Evolutionary conservation across 495 filamentous ascomycete genomes (phyloP).

Genomic region (Penicillium taxi): DNA sequence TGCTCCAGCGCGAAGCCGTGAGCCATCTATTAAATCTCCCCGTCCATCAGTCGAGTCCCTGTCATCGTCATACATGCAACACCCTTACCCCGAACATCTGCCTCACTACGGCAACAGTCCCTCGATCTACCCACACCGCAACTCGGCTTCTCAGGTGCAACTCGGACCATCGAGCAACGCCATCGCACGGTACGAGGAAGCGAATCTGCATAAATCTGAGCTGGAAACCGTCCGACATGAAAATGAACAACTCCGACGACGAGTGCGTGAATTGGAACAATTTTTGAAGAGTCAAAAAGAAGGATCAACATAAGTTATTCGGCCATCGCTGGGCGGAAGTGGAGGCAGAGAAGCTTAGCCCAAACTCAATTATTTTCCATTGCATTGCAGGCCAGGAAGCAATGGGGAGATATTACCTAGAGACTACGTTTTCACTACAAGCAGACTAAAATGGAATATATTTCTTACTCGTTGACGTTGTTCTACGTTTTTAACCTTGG

Average conservation of each 20-base stretch:
- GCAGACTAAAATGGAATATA: no score
- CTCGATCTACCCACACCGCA: slow-evolving; percentile 25
- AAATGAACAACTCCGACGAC: slow-evolving; percentile 67
- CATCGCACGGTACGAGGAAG: slow-evolving; percentile 57
- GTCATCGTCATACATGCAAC: slow-evolving; percentile 25
- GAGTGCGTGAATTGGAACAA: slow-evolving; percentile 66
- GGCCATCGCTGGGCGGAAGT: no score
- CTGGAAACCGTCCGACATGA: slow-evolving; percentile 67
- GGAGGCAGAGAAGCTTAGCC: no score
- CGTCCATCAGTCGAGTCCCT: slow-evolving; percentile 34
- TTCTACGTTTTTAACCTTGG: no score
- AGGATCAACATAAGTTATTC: no score
- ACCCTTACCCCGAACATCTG: slow-evolving; percentile 25
- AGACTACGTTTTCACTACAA: no score
- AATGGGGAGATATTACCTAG: no score
- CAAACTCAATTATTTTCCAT: no score
- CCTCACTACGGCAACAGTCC: slow-evolving; percentile 20
- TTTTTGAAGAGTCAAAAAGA: slow-evolving; percentile 24
- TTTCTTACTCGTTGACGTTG: no score
- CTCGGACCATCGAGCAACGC: slow-evolving; percentile 19
- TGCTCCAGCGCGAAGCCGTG: slow-evolving; percentile 37
- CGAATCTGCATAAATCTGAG: slow-evolving; percentile 57
- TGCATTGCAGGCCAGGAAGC: no score
- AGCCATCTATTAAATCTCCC: slow-evolving; percentile 37
- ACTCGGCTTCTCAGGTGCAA: slow-evolving; percentile 23